phyloP scores from a whole-genome alignment of 2,329 filamentous ascomycete species.

The Claviceps lovelessii region DNA sequence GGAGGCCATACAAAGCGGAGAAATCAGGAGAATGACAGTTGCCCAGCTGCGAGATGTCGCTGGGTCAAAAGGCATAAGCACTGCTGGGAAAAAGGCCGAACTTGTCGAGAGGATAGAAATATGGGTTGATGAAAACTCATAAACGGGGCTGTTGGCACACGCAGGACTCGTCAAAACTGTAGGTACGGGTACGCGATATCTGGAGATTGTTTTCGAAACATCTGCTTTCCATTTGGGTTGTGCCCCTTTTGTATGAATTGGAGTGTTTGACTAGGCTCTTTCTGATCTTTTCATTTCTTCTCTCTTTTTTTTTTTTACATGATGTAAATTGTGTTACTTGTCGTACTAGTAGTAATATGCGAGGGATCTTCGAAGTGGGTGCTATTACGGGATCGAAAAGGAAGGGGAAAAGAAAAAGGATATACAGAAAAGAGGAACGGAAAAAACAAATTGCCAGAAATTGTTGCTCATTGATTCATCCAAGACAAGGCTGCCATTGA shows the following conservation, averaged over 20 bases:
- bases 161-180: background rate
- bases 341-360: background rate
- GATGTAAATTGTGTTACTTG: background rate
- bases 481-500: too few relatives aligned
- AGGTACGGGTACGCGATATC: background rate
- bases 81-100: constrained; percentile 38
- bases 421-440: too few relatives aligned
- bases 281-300: too few relatives aligned
- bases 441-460: too few relatives aligned
- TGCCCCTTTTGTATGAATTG: background rate
- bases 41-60: constrained; percentile 37
- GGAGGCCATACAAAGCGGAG: constrained; percentile 28
- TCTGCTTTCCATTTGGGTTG: background rate
- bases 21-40: constrained; percentile 40
- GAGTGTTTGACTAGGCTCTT: background rate
- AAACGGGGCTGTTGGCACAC: background rate
- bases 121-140: constrained; percentile 36
- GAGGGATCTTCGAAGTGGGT: background rate
- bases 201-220: background rate
- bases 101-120: constrained; percentile 41
- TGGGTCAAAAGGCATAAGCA: constrained; percentile 31
- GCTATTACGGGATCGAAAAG: too few relatives aligned
- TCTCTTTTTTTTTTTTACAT: too few relatives aligned
- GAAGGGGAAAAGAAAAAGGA: too few relatives aligned
- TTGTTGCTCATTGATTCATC: too few relatives aligned